Base-by-base conservation (phyloP, 2,329 filamentous ascomycete species). In the Botrytis fragariae region DNA sequence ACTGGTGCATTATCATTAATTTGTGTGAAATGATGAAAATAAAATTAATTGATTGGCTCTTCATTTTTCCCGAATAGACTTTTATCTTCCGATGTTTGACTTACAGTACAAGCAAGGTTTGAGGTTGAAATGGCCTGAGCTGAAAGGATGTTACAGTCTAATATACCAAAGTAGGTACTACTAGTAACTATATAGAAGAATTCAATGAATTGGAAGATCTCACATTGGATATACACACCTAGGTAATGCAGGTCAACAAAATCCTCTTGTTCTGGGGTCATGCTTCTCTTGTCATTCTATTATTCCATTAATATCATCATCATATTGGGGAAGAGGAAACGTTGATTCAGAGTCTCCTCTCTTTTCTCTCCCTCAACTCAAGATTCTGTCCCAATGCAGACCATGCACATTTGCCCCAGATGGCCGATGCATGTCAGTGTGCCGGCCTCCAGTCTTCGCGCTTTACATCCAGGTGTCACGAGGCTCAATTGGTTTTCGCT, bases 61-160 rank as follows among this genome's bases (percentile, higher is more conserved):
- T 54, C 0, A 4, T 25, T 29, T 67, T 54, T 25, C 45, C 64
- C 45, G 9, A 54, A 54, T 54, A 2, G 64, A 25, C 35, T n/a
- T 54, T 29, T n/a, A 54, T 14, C 64, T 68, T 68, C 45, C 45
- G 45, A 54, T 68, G 51, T 57, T 57, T 57, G 51, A 57, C 51
- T 57, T 57, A 7, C 2, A n/a, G 48, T 51, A n/a, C 48, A 51
- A 51, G 48, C 48, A 51, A 51, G 48, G 25, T 67, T 51, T 51
- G 16, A 29, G 3, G 18, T 48, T 14, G 32, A 39, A 39, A 67
- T 67, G 22, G 32, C 44, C 64, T 39, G 45, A 67, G 64, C 32
- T 29, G 44, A 67, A 29, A 54, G 64, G 8, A 45, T 51, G 63
- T 39, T 39, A 61, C 35, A 39, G 35, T 22, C 45, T 45, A 22